These are phyloP conservation scores for Hamamelis virginiana DNA, from an alignment of 164 flowering plant species.

Conservation along the genomic window DNA sequence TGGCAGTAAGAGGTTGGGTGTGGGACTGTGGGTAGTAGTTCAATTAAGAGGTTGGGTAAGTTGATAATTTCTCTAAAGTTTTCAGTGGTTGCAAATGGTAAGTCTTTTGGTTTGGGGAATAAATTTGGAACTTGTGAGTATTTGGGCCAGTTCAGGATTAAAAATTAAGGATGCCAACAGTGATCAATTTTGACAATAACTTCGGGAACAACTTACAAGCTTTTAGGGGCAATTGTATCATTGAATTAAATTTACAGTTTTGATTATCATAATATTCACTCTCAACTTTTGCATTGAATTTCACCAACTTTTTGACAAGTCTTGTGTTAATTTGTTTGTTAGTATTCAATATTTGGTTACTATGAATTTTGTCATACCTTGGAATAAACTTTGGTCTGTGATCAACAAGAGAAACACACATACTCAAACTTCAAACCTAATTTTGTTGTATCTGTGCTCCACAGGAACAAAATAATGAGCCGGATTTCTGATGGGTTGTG, in stretches of 20 bases:
- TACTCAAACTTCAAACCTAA: not conserved
- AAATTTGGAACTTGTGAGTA: not conserved
- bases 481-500: constrained; percentile 74
- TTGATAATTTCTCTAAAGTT: constrained; percentile 1
- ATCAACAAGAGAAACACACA: not conserved
- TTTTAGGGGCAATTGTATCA: not conserved
- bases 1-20: too few relatives aligned
- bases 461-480: constrained; percentile 56
- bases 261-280: too few relatives aligned
- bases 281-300: not conserved
- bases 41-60: constrained; percentile 77
- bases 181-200: not conserved
- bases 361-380: not conserved
- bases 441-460: constrained; percentile 8
- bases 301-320: not conserved
- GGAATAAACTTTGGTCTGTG: not conserved
- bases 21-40: too few relatives aligned
- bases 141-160: not conserved
- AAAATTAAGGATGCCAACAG: not conserved
- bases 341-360: not conserved
- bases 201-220: not conserved
- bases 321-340: not conserved
- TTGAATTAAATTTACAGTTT: not conserved
- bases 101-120: not conserved
- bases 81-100: not conserved